A percentile compares a stretch with the other conserved stretches of the same genome.
Evolutionary conservation across 495 filamentous ascomycete genomes (phyloP).

Genomic region (Daldinia decipiens): DNA sequence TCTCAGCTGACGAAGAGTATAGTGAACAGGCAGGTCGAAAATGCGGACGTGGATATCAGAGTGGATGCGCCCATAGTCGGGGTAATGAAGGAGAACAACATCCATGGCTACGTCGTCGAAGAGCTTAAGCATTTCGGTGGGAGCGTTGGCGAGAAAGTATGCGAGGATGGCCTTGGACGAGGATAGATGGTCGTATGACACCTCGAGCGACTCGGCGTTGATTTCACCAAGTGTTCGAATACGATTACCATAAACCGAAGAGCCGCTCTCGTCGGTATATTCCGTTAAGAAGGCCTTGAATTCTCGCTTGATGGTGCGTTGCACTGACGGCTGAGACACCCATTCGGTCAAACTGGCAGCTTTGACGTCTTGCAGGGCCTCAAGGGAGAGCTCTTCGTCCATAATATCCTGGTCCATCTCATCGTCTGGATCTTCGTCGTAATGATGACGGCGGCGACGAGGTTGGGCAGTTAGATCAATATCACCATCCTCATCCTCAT

Average conservation of each 20-base stretch:
- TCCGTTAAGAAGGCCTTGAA: slow-evolving; percentile 98
- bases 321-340: slow-evolving; percentile 89
- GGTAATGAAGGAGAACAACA: slow-evolving; percentile 92
- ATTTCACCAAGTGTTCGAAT: slow-evolving; percentile 94
- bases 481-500: slow-evolving; percentile 88
- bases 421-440: slow-evolving; percentile 93
- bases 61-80: slow-evolving; percentile 96
- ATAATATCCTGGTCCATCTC: slow-evolving; percentile 92
- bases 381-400: slow-evolving; percentile 92
- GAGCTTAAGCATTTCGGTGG: slow-evolving; percentile 90
- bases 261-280: slow-evolving; percentile 86
- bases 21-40: slow-evolving; percentile 90
- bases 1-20: slow-evolving; percentile 95
- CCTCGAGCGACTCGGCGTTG: slow-evolving; percentile 95
- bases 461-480: slow-evolving; percentile 84
- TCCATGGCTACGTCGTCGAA: slow-evolving; percentile 98
- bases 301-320: slow-evolving; percentile 91
- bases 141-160: slow-evolving; percentile 96
- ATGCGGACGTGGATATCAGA: slow-evolving; percentile 98
- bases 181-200: slow-evolving; percentile 92
- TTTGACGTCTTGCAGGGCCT: slow-evolving; percentile 93
- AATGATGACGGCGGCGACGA: slow-evolving; percentile 80
- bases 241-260: slow-evolving; percentile 92
- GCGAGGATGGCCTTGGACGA: slow-evolving; percentile 94
- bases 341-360: slow-evolving; percentile 92